Conservation (phyloP, 2,329 filamentous ascomycete genomes). For the Colletotrichum gigasporum region DNA sequence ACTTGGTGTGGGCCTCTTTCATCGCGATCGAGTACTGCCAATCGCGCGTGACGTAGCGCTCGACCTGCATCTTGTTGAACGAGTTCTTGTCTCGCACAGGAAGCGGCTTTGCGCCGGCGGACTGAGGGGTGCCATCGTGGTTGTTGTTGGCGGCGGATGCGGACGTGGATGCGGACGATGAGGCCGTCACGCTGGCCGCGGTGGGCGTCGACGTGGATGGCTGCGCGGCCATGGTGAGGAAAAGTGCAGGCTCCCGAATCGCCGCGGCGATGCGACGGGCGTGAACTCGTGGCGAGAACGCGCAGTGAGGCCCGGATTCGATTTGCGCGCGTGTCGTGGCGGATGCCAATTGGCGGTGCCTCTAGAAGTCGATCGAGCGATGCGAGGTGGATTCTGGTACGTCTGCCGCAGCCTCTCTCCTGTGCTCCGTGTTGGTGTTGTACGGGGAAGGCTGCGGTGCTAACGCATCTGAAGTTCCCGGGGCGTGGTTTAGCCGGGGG, state of each 20-base stretch:
- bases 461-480: slow-evolving; percentile 16
- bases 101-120: slow-evolving; percentile 37
- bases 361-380: slow-evolving; percentile 16
- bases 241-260: slow-evolving; percentile 42
- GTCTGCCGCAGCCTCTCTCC: slow-evolving; percentile 28
- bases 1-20: slow-evolving; percentile 59
- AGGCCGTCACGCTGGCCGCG: slow-evolving; percentile 40
- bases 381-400: slow-evolving; percentile 30
- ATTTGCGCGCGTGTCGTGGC: slow-evolving; percentile 27
- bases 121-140: slow-evolving; percentile 25
- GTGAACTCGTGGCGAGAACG: background rate
- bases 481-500: background rate
- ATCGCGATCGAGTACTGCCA: slow-evolving; percentile 63
- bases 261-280: slow-evolving; percentile 47
- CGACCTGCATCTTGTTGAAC: slow-evolving; percentile 62
- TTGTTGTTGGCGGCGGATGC: slow-evolving; percentile 34
- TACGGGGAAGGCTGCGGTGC: slow-evolving; percentile 22
- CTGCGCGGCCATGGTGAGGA: slow-evolving; percentile 54
- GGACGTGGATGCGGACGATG: slow-evolving; percentile 42
- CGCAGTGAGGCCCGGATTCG: slow-evolving; percentile 9
- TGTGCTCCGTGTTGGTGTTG: slow-evolving; percentile 29
- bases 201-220: slow-evolving; percentile 44
- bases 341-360: slow-evolving; percentile 29
- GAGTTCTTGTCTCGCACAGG: slow-evolving; percentile 65
- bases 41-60: slow-evolving; percentile 64